phyloP scores from a whole-genome alignment of 169 alveolate genomes.

The Eimeria tenella region DNA sequence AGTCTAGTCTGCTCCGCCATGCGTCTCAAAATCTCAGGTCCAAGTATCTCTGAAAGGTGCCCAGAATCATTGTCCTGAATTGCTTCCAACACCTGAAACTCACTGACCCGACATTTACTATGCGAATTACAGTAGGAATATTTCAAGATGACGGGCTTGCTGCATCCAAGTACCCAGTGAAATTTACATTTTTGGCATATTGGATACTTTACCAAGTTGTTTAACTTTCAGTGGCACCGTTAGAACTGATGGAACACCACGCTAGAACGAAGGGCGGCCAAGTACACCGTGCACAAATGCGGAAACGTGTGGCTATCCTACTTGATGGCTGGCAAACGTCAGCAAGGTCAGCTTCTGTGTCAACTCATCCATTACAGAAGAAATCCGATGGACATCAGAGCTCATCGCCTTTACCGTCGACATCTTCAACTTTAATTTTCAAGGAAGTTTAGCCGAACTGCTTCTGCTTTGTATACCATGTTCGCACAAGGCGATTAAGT shows the following conservation, averaged over 20 bases:
- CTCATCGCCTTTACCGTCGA: slow-evolving; percentile 70
- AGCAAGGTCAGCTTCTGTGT: slow-evolving; percentile 76
- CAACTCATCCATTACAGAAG: slow-evolving; percentile 76
- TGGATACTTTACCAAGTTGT: not conserved
- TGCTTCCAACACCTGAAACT: slow-evolving; percentile 70
- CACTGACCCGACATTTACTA: not conserved
- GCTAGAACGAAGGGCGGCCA: too few species aligned
- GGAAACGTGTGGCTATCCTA: not conserved
- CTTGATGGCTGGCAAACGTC: slow-evolving; percentile 71
- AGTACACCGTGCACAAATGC: too few species aligned
- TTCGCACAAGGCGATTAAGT: too few species aligned
- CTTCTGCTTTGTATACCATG: too few species aligned
- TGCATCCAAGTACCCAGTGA: not conserved
- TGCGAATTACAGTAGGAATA: too few species aligned
- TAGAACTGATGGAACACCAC: not conserved
- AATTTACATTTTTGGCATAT: not conserved
- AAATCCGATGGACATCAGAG: slow-evolving; percentile 78
- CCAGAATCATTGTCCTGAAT: slow-evolving; percentile 74
- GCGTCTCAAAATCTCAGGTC: slow-evolving; percentile 67
- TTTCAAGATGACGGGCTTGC: too few species aligned
- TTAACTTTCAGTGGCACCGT: not conserved
- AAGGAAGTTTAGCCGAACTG: not conserved
- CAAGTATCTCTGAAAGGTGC: slow-evolving; percentile 52
- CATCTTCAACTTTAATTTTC: slow-evolving; percentile 29
- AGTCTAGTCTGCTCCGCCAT: slow-evolving; percentile 72